phyloP scores from a whole-genome alignment of 805 yeast genomes.

The Yamadazyma takamatsuzukensis region DNA sequence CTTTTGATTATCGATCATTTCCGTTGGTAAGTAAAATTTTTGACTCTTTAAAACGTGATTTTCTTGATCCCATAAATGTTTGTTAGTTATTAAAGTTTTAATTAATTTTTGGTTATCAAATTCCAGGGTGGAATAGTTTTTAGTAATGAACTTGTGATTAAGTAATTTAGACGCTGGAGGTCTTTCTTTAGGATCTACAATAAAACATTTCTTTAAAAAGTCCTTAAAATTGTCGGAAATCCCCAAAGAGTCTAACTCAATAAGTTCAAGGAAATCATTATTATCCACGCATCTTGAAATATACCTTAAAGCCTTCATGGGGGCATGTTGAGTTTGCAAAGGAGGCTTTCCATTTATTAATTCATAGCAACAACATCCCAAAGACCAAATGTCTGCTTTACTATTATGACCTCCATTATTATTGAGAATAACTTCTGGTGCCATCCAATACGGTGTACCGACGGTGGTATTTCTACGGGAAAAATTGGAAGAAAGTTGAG shows the following conservation, averaged over 20 bases:
- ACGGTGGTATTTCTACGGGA: constrained; percentile 44
- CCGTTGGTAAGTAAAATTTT: constrained; percentile 36
- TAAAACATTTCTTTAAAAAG: constrained; percentile 32
- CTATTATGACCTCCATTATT: constrained; percentile 53
- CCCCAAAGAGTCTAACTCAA: constrained; percentile 19
- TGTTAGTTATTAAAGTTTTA: constrained; percentile 30
- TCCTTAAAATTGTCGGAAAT: constrained; percentile 25
- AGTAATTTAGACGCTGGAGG: constrained; percentile 29
- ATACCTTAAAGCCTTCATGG: constrained; percentile 42
- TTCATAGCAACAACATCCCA: constrained; percentile 77
- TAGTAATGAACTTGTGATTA: constrained; percentile 30
- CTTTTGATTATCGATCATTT: constrained; percentile 27
- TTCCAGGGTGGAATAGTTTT: constrained; percentile 9
- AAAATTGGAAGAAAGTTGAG: constrained; percentile 40
- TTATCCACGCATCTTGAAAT: constrained; percentile 30
- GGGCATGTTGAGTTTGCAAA: constrained; percentile 36
- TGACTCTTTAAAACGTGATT: constrained; percentile 28
- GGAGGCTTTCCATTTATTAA: constrained; percentile 74
- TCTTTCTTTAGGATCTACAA: constrained; percentile 28
- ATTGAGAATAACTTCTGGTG: constrained; percentile 56
- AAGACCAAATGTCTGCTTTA: constrained; percentile 76
- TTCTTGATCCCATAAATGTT: constrained; percentile 38
- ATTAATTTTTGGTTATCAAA: constrained; percentile 15
- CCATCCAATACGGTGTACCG: constrained; percentile 66
- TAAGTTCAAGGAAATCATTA: constrained; percentile 28